These are phyloP conservation scores for Apostasia ramifera DNA, from an alignment of 106 monocot species.

Conservation along the genomic window DNA sequence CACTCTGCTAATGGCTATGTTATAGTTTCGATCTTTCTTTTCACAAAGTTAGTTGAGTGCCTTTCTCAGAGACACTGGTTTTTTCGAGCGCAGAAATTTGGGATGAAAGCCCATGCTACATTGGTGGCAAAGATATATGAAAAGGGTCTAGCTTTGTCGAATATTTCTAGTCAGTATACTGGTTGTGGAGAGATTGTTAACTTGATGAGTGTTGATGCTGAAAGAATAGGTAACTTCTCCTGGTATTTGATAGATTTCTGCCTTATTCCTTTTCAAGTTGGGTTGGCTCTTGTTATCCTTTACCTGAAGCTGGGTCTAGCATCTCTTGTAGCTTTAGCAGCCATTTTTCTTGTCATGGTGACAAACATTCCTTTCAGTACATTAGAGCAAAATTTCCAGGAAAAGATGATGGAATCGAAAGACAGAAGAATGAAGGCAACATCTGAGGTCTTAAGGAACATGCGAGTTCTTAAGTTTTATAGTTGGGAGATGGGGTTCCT, in stretches of 20 bases:
- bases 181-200: constrained; percentile 59
- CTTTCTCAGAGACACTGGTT: constrained; percentile 42
- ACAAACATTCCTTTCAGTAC: constrained; percentile 44
- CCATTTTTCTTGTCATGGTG: constrained; percentile 49
- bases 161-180: constrained; percentile 29
- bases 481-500: constrained; percentile 63
- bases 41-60: constrained; percentile 41
- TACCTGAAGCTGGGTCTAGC: constrained; percentile 47
- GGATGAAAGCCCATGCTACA: constrained; percentile 22
- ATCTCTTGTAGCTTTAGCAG: constrained; percentile 43
- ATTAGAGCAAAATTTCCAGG: constrained; percentile 38
- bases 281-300: constrained; percentile 45
- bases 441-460: constrained; percentile 47
- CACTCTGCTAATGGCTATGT: constrained; percentile 34
- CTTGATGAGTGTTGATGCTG: constrained; percentile 56
- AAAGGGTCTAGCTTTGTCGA: constrained; percentile 54
- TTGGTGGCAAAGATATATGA: constrained; percentile 49
- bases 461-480: constrained; percentile 57
- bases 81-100: constrained; percentile 41
- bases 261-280: constrained; percentile 46
- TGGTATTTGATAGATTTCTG: constrained; percentile 53
- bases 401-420: constrained; percentile 55
- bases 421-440: constrained; percentile 54
- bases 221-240: constrained; percentile 27
- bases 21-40: constrained; percentile 40